Percentiles rank a stretch among this genome's conserved stretches.
Conservation (phyloP, 2,329 filamentous ascomycete species). For the Alternaria viburni region DNA sequence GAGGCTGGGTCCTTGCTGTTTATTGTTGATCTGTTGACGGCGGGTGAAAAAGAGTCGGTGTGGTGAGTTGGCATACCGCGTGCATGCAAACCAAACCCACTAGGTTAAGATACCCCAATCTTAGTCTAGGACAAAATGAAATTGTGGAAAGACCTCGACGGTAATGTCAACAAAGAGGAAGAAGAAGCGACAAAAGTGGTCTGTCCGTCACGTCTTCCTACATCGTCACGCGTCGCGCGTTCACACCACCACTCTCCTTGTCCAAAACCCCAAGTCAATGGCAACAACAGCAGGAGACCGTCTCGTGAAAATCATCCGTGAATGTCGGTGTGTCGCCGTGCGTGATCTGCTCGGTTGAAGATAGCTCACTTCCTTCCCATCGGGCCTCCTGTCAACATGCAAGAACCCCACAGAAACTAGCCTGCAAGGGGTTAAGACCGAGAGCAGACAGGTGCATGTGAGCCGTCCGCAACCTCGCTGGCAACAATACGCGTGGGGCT, state of each 20-base stretch:
- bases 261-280: not conserved
- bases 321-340: conserved; percentile 3
- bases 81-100: not conserved
- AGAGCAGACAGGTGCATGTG: not conserved
- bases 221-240: not conserved
- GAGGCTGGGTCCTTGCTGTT: not conserved
- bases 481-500: not conserved
- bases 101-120: not conserved
- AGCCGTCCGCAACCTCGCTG: not conserved
- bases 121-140: not conserved
- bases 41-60: not conserved
- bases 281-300: not conserved
- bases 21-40: not conserved
- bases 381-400: not conserved
- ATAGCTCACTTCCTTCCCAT: not conserved
- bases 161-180: not conserved
- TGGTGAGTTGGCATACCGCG: not conserved
- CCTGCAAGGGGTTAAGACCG: not conserved
- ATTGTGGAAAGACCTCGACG: not conserved
- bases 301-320: conserved; percentile 1
- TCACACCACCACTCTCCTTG: not conserved
- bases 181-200: not conserved
- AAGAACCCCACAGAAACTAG: not conserved
- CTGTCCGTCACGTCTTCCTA: not conserved
- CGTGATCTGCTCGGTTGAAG: conserved; percentile 1